Percentiles rank a stretch among this genome's conserved stretches.
Evolutionary conservation across 2,329 filamentous ascomycete species (phyloP).

Genomic region (Pseudogymnoascus sp.): DNA sequence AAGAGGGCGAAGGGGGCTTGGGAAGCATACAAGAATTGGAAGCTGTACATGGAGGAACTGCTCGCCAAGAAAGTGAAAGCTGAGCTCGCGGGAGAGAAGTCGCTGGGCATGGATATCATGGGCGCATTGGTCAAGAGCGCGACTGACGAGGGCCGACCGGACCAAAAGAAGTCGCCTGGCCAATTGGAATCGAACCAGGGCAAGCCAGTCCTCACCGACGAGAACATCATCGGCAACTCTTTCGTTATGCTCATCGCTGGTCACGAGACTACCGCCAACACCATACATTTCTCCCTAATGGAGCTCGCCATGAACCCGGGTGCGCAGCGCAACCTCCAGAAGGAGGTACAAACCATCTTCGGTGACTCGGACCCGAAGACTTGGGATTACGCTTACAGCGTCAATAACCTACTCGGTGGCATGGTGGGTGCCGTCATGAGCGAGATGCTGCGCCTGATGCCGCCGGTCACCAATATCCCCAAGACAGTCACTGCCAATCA

Average conservation of each 20-base stretch:
- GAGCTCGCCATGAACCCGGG: conserved; percentile 57
- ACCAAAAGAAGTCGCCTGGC: conserved; percentile 35
- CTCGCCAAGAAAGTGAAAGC: conserved; percentile 43
- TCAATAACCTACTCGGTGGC: conserved; percentile 58
- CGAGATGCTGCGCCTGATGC: conserved; percentile 65
- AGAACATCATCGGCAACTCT: conserved; percentile 65
- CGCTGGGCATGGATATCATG: conserved; percentile 47
- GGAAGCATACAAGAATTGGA: conserved; percentile 45
- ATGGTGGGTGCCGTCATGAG: conserved; percentile 70
- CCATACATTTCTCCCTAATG: conserved; percentile 61
- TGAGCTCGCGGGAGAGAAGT: conserved; percentile 29
- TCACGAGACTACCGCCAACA: conserved; percentile 73
- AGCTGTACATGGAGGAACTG: conserved; percentile 54
- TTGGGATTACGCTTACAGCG: conserved; percentile 63
- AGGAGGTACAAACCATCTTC: conserved; percentile 59
- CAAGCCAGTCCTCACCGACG: conserved; percentile 46
- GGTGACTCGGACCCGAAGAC: conserved; percentile 46
- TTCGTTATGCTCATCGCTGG: conserved; percentile 64
- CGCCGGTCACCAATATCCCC: conserved; percentile 63
- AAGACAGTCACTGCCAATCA: conserved; percentile 47
- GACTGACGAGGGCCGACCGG: conserved; percentile 24
- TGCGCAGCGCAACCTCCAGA: conserved; percentile 58
- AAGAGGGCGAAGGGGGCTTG: conserved; percentile 37
- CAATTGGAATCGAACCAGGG: conserved; percentile 40
- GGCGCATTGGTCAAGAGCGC: conserved; percentile 42